Evolutionary conservation across 192 early-diverging fungal genomes (phyloP), one percentile per base, ranked within the genome.

Genomic region (Podila horticola): DNA sequence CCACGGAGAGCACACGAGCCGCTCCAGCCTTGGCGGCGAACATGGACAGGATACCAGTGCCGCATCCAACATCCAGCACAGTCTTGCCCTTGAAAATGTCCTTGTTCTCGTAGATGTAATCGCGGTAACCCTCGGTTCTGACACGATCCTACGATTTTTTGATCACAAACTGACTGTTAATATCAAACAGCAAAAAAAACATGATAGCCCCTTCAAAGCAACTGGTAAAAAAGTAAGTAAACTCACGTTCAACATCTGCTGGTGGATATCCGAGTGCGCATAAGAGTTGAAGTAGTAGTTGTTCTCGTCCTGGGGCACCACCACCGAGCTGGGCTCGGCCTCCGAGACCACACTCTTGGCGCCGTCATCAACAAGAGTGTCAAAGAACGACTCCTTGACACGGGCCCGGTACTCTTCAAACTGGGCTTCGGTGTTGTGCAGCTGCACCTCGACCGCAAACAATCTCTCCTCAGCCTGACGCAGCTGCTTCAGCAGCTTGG

Each of bases 221-320:
- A 11, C 1, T 10, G 34, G 34, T 36, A 10, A 3, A 64, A 30
- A 48, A 38, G 24, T 15, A 48, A 22, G 12, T 17, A 19, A 17
- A 63, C 59, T 75, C 61, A 69, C 65, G 62, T 74, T 77, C 67
- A 72, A 69, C 71, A 79, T 74, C 49, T 74, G 74, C 65, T 81
- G 75, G 41, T 63, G 82, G 74, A 82, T 86, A 91, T 94, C 94
- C 81, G 95, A 97, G 89, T 95, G 94, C 24, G 98, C 95, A 88
- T 98, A 99, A 51, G 97, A 98, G 88, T 99, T 95, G 91, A 98
- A 99, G 92, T 99, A 99, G 84, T 98, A 98, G 86, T 97, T 82
- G 41, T 69, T 69, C 62, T 83, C 74, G 52, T 83, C 82, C 61
- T 64, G 61, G 11, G 74, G 73, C 13, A 75, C 74, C 10, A 68